Conservation (phyloP, 2,329 filamentous ascomycete genomes). For the Microdochium bolleyi region DNA sequence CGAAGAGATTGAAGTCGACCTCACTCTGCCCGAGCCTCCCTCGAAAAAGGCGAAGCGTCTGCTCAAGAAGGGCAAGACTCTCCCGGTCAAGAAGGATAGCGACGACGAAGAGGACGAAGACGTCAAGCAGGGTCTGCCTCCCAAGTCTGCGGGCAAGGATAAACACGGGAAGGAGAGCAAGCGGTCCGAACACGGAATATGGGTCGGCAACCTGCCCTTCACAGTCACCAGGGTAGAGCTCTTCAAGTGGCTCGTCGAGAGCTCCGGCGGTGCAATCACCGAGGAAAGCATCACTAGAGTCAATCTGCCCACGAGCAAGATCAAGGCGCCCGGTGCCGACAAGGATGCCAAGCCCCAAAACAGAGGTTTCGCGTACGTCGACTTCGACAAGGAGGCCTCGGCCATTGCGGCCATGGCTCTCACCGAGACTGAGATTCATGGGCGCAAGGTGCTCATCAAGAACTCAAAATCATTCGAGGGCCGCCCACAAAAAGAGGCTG, state of each 20-base stretch:
- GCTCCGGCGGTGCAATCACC: slow-evolving; percentile 57
- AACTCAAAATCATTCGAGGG: slow-evolving; percentile 85
- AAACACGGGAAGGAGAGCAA: slow-evolving; percentile 37
- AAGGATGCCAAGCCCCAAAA: slow-evolving; percentile 44
- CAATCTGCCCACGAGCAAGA: slow-evolving; percentile 62
- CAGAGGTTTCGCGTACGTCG: slow-evolving; percentile 94
- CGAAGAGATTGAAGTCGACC: slow-evolving; percentile 81
- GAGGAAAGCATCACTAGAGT: slow-evolving; percentile 73
- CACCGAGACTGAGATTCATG: slow-evolving; percentile 72
- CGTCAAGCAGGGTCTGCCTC: slow-evolving; percentile 13
- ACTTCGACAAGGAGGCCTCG: slow-evolving; percentile 66
- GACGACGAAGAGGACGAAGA: slow-evolving; percentile 31
- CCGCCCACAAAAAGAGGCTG: slow-evolving; percentile 59
- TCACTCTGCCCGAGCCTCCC: slow-evolving; percentile 82
- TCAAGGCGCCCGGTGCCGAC: slow-evolving; percentile 9
- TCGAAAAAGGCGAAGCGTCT: slow-evolving; percentile 90
- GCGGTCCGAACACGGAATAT: slow-evolving; percentile 78
- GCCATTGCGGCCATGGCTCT: slow-evolving; percentile 73
- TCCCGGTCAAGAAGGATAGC: slow-evolving; percentile 35
- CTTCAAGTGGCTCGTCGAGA: slow-evolving; percentile 69
- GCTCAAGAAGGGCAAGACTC: slow-evolving; percentile 72
- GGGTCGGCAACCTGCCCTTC: slow-evolving; percentile 96
- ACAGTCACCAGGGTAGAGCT: slow-evolving; percentile 66
- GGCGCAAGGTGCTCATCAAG: slow-evolving; percentile 86
- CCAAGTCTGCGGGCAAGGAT: slow-evolving; percentile 25